Base-by-base conservation (phyloP, 495 filamentous ascomycete species). In the Immersiella caudata region DNA sequence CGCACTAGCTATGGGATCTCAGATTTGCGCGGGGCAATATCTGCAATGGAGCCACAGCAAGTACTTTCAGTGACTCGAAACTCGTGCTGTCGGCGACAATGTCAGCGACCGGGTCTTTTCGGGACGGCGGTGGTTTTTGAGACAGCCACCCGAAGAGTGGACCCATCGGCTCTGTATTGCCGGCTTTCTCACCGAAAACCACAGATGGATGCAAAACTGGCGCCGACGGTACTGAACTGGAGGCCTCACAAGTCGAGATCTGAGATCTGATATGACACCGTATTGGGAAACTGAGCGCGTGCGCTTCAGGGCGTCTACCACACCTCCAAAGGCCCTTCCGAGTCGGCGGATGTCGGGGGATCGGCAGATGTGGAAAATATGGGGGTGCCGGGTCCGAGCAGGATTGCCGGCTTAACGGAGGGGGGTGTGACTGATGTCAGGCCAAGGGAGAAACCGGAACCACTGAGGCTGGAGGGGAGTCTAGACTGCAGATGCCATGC, bases 321-420 rank as follows among this genome's bases (percentile, higher is more conserved):
- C 3, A 6, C 3, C 7, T 27, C 46, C 55, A 25, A 21, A 5
- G 25, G 25, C 6, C 18, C 62, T 69, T 55, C 68, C 68, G 65
- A 64, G 46, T 71, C 69, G 69, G 69, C 69, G 69, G 69, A 71
- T 69, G 62, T 71, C 69, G 69, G 69, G 69, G 69, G 68, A 70
- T 66, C 69, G 69, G 69, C 67, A 71, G 62, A 66, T 68, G 66
- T 57, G 59, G 50, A 25, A 68, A 68, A 51, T 51, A 49, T 62
- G 26, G 54, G 68, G 58, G 51, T 9, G 40, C 66, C 69, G 58
- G 65, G 56, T 22, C 40, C 55, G 67, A 60, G 25, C 18, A 40
- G 29, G 50, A 33, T 52, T 40, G 60, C 67, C 66, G 69, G 69
- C 57, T 58, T 49, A 69, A 66, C 69, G 69, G 68, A 62, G 62